Evolutionary conservation across 2,329 filamentous ascomycete species (phyloP), one percentile per base, ranked within the genome.

Genomic region (Fusarium pseudonygamai): DNA sequence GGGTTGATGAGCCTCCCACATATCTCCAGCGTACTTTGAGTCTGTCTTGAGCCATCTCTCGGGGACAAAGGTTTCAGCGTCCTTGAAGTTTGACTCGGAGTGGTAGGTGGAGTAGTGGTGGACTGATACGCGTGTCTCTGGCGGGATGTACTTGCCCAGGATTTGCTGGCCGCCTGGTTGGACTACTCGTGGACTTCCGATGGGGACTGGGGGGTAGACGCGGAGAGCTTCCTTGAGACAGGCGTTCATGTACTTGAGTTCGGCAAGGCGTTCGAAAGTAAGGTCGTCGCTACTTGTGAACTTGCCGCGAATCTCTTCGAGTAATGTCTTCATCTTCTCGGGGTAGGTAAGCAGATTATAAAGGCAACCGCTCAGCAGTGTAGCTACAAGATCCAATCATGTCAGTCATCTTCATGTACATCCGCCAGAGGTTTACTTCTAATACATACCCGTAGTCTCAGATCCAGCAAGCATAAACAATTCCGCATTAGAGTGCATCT

Each of bases 391-490:
- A 4, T 2, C 24, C 18, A 0, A 2, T 6, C 5, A 24, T 6
- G 14, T 64, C 12, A 69, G 46, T 2, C 2, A 32, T 13, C 6
- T 20, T 11, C 36, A 28, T 39, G 3, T 34, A 56, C 4, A n/a
- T 60, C 26, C 11, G 5, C 2, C 20, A 2, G n/a, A 37, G 8
- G 8, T 12, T 11, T 7, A 6, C 2, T 2, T 28, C 18, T 2
- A 6, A 11, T 4, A 18, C 24, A 13, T 20, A 69, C 67, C 67
- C 2, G 67, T 70, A 1, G 67, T 70, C 22, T 70, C 67, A 6
- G 67, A 70, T n/a, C 67, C 67, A 6, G 67, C 67, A 3, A 70
- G 66, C 67, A 70, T 70, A 1, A 70, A 70, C 4, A 70, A 6
- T 4, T 70, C 67, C 3, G 67, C 67, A 2, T 70, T 70, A 0